Conservation (phyloP, 345 rosid genomes). For the Psidium friedrichsthalianum region DNA sequence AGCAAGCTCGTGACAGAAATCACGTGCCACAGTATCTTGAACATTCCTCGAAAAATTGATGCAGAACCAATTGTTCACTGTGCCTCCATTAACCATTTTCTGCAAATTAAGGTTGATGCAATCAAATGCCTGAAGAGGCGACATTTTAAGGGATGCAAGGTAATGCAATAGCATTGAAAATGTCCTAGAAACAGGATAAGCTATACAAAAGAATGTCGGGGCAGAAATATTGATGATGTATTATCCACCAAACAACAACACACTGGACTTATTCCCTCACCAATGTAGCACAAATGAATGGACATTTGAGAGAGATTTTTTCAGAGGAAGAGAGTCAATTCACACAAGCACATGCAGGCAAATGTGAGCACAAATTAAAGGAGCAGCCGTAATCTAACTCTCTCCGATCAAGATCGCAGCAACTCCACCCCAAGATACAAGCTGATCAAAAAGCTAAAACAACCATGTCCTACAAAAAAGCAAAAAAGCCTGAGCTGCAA, state of each 20-base stretch:
- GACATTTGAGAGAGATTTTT: not conserved
- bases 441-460: not conserved
- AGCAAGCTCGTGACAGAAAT: slow-evolving; percentile 87
- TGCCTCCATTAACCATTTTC: slow-evolving; percentile 99
- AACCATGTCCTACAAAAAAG: not conserved
- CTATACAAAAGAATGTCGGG: not conserved
- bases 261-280: not conserved
- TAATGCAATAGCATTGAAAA: not conserved
- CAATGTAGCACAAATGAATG: not conserved
- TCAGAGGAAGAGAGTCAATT: not conserved
- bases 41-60: slow-evolving; percentile 78
- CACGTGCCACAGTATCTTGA: slow-evolving; percentile 58
- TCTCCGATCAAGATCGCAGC: not conserved
- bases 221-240: not conserved
- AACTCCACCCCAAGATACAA: not conserved
- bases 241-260: not conserved
- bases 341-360: not conserved
- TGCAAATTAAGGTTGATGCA: slow-evolving; percentile 8
- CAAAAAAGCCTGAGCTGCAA: not conserved
- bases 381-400: not conserved
- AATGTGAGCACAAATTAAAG: not conserved
- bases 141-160: not conserved
- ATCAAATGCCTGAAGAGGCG: not conserved
- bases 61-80: slow-evolving; percentile 83
- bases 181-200: not conserved